Conservation (phyloP, 2,329 filamentous ascomycete species). For the Ilyonectria sp. region DNA sequence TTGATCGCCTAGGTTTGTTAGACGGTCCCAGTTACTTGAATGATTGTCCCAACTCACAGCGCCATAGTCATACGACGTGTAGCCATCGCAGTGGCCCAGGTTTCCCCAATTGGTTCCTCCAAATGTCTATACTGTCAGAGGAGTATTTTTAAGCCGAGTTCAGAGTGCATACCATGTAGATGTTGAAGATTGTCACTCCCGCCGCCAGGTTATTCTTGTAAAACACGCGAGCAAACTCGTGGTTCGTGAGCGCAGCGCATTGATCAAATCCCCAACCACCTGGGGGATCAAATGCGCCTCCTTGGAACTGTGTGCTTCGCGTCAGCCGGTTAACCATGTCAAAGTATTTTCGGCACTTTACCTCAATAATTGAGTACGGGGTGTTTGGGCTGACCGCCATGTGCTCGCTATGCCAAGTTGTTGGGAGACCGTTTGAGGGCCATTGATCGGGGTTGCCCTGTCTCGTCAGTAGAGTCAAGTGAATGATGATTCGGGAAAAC, state of each 20-base stretch:
- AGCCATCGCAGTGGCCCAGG: conserved; percentile 77
- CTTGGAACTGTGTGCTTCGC: conserved; percentile 71
- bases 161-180: conserved; percentile 76
- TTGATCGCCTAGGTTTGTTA: conserved; percentile 61
- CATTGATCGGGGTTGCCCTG: conserved; percentile 64
- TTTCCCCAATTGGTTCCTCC: conserved; percentile 92
- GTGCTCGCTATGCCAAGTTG: conserved; percentile 70
- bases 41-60: conserved; percentile 49
- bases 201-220: conserved; percentile 83
- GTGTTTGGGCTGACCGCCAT: conserved; percentile 74
- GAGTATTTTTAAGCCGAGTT: rapidly evolving
- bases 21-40: rapidly evolving
- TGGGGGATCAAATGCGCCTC: conserved; percentile 81
- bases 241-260: conserved; percentile 76
- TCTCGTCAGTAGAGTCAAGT: neutral
- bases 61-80: conserved; percentile 72
- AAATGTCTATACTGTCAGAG: conserved; percentile 63
- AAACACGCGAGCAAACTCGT: conserved; percentile 84
- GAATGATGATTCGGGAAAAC: rapidly evolving
- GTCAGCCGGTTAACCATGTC: neutral
- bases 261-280: conserved; percentile 79
- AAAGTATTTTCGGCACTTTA: rapidly evolving
- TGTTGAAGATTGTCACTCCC: conserved; percentile 77
- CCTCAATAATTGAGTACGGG: conserved; percentile 71
- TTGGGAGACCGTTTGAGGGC: conserved; percentile 47